Percentiles rank a stretch among this genome's conserved stretches.
These are phyloP conservation scores for Rhizophagus clarus DNA, from an alignment of 192 early-diverging fungal genomes.

Conservation along the genomic window DNA sequence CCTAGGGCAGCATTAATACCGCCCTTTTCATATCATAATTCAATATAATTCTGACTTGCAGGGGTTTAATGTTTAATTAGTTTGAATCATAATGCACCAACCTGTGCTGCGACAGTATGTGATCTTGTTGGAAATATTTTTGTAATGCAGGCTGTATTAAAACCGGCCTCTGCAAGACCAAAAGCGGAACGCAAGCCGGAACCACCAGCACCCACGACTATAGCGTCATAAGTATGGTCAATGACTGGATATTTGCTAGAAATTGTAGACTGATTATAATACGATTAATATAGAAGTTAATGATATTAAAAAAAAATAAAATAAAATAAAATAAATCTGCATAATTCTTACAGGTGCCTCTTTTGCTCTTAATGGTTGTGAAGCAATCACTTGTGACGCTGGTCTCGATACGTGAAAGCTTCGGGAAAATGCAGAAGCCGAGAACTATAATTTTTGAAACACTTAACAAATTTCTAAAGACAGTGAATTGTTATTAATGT, in stretches of 20 bases:
- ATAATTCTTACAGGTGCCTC: conserved; percentile 58
- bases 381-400: conserved; percentile 68
- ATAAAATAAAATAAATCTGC: background rate
- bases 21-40: conserved; percentile 56
- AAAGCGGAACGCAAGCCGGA: conserved; percentile 97
- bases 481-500: no score
- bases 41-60: background rate
- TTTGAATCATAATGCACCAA: conserved; percentile 29
- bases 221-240: conserved; percentile 98
- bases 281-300: background rate
- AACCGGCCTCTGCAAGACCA: conserved; percentile 91
- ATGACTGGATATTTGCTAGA: conserved; percentile 88
- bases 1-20: conserved; percentile 99
- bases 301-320: background rate
- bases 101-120: conserved; percentile 97
- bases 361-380: conserved; percentile 74
- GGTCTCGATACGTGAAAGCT: conserved; percentile 68
- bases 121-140: conserved; percentile 99
- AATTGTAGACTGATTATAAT: conserved; percentile 17
- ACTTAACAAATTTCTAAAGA: no score
- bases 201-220: conserved; percentile 97
- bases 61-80: background rate
- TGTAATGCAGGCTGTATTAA: conserved; percentile 98
- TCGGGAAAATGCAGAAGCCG: conserved; percentile 39
- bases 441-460: conserved; percentile 1